Conservation (phyloP, 1,139 yeast genomes). For the Taphrina deformans region DNA sequence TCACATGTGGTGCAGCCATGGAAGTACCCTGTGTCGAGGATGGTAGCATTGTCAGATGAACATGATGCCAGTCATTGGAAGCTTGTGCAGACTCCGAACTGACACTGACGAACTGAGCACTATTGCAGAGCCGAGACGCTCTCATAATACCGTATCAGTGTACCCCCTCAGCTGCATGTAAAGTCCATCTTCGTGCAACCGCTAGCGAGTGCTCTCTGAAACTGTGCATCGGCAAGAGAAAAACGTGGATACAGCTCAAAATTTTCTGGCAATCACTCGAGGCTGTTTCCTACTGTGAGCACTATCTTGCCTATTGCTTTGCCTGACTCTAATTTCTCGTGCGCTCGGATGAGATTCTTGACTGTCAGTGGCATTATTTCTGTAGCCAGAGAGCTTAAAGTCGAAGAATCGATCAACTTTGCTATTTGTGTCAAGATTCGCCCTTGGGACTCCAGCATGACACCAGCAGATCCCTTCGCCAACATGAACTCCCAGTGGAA, state of each 20-base stretch:
- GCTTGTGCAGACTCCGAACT: too few relatives aligned
- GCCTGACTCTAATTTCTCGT: slow-evolving; percentile 16
- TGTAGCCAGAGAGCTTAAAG: slow-evolving; percentile 1
- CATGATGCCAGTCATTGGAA: too few relatives aligned
- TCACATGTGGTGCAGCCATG: neutral
- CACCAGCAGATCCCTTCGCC: slow-evolving; percentile 7
- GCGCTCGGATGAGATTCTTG: slow-evolving; percentile 10
- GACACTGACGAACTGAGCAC: too few relatives aligned
- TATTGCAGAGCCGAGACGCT: too few relatives aligned
- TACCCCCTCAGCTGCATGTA: too few relatives aligned
- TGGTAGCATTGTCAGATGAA: too few relatives aligned
- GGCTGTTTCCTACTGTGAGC: slow-evolving; percentile 1
- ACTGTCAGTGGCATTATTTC: slow-evolving; percentile 4
- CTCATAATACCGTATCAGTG: too few relatives aligned
- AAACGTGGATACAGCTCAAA: too few relatives aligned
- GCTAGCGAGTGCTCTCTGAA: too few relatives aligned
- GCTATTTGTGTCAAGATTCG: slow-evolving; percentile 10
- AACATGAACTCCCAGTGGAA: slow-evolving; percentile 29
- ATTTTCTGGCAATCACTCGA: neutral
- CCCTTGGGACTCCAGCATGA: slow-evolving; percentile 24
- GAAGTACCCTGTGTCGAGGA: too few relatives aligned
- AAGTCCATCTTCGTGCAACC: too few relatives aligned
- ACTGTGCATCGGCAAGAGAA: too few relatives aligned
- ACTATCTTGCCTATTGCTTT: slow-evolving; percentile 23
- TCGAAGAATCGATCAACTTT: neutral